phyloP scores from a whole-genome alignment of 2,329 filamentous ascomycete species.

The Fusarium compactum region DNA sequence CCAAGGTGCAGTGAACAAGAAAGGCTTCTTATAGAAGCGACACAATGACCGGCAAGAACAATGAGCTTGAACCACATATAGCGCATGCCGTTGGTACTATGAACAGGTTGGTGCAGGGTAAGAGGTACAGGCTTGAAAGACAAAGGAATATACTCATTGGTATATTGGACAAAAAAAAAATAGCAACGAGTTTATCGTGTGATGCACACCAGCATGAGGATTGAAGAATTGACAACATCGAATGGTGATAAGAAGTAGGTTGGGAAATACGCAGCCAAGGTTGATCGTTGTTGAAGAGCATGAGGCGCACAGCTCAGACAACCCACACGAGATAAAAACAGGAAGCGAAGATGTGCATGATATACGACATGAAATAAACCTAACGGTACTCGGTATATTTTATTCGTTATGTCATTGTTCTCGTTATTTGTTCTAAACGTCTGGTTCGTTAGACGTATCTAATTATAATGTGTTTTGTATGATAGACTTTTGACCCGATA shows the following conservation, averaged over 20 bases:
- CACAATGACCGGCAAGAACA: no score
- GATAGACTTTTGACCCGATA: neutral
- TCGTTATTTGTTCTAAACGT: constrained; percentile 10
- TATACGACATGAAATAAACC: neutral
- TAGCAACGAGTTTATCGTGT: neutral
- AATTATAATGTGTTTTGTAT: neutral
- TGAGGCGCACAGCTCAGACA: neutral
- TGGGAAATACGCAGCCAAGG: neutral
- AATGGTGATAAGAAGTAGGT: neutral
- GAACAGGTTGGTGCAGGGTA: neutral
- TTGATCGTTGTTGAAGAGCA: neutral
- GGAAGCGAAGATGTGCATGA: neutral
- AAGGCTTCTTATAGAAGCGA: no score
- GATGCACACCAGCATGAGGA: neutral
- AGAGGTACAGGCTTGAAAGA: neutral
- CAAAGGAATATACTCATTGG: neutral
- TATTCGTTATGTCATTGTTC: constrained; percentile 23
- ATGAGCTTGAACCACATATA: neutral
- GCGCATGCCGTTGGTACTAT: neutral
- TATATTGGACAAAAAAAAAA: neutral
- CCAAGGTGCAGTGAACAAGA: no score
- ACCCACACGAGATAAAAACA: neutral
- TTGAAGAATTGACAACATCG: neutral
- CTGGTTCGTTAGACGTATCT: neutral
- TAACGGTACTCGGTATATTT: neutral